These are phyloP conservation scores for Verticillium klebahnii DNA, from an alignment of 2,329 filamentous ascomycete species.

Conservation along the genomic window DNA sequence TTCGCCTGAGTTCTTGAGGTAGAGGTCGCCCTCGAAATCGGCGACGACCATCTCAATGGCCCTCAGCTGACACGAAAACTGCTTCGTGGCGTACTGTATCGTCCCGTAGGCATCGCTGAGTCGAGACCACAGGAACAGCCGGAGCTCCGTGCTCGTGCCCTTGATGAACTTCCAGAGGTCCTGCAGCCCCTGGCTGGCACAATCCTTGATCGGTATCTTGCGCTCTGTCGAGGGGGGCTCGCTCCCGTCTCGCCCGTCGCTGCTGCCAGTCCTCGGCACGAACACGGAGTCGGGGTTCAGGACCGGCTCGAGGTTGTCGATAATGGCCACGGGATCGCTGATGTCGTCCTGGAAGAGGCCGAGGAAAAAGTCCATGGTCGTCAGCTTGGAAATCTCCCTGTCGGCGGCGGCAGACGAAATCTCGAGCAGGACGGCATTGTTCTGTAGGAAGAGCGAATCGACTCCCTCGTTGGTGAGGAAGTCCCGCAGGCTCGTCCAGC, in stretches of 20 bases:
- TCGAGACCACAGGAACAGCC: constrained; percentile 84
- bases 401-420: constrained; percentile 81
- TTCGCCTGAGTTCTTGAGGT: constrained; percentile 51
- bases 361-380: constrained; percentile 94
- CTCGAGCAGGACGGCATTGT: constrained; percentile 85
- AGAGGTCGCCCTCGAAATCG: constrained; percentile 58
- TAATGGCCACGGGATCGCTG: constrained; percentile 75
- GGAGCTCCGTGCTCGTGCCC: constrained; percentile 74
- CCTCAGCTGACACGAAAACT: constrained; percentile 80
- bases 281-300: constrained; percentile 66
- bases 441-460: constrained; percentile 59
- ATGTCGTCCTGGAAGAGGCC: constrained; percentile 81
- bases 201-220: constrained; percentile 41
- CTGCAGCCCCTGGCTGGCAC: constrained; percentile 53
- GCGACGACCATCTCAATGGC: constrained; percentile 78
- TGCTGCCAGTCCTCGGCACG: constrained; percentile 18
- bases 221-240: constrained; percentile 3
- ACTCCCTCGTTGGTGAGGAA: constrained; percentile 36
- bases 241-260: not conserved
- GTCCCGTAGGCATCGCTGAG: constrained; percentile 83
- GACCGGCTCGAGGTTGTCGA: constrained; percentile 89
- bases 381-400: constrained; percentile 85
- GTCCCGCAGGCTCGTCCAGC: constrained; percentile 55
- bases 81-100: constrained; percentile 82
- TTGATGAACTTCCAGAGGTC: constrained; percentile 85